Base-by-base conservation (phyloP, 331 rosid genomes). In the Malus hybrid region DNA sequence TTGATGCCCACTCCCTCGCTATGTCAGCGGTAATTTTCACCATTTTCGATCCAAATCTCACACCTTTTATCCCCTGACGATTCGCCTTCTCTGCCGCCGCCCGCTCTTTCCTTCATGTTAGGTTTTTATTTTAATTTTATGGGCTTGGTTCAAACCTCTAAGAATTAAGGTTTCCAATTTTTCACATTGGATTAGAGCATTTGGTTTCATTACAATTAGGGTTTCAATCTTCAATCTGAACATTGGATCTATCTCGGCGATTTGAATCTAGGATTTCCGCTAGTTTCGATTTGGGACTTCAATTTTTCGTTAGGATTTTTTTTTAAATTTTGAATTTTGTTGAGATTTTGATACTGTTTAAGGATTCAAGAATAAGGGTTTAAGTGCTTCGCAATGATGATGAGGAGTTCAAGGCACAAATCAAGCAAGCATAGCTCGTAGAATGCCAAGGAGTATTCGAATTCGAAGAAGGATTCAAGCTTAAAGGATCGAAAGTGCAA, bases 401-500 rank as follows among this genome's bases (percentile, higher is more conserved):
- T 93, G 86, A 87, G 96, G 74, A 88, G 96, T 86, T 93, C 97
- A 46, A 86, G 89, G 89, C 96, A 93, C 57, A 89, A 93, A 88
- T 91, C 96, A 44, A 91, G 90, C 79, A 91, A 92, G 82, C 96
- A 91, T 69, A 90, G 97, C 72, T 88, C 86, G 53, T 85, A 89
- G 73, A 96, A 93, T 78, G 83, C 82, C 67, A 86, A 80, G 82
- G 97, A 95, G 11, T 89, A 89, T 71, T 95, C 99, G 26, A 97
- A 90, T 74, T 90, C 97, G 53, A 97, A 95, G 81, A 89, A 88
- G 55, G 97, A 95, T 79, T 90, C 89, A 19, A 64, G 76, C 36
- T 28, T 78, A 13, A 90, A 88, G 84, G 97, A 95, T 86, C 93
- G 97, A 88, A 95, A 78, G 91, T 79, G 73, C 55, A 95, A 83